phyloP scores from a whole-genome alignment of 495 filamentous ascomycete genomes.

The Penicillium flavigenum region DNA sequence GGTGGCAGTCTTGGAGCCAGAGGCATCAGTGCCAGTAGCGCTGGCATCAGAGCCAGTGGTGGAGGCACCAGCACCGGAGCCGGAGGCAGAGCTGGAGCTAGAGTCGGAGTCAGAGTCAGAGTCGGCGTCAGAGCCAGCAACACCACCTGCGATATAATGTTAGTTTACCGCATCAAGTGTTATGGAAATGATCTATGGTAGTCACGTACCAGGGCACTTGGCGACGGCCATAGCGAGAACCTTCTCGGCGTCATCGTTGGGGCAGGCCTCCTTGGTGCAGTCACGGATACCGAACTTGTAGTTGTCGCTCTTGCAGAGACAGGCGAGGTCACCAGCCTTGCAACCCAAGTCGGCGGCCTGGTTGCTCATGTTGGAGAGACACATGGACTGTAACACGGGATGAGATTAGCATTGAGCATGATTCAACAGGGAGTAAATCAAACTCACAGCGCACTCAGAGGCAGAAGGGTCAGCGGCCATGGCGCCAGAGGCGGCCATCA shows the following conservation, averaged over 20 bases:
- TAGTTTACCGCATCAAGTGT: not conserved
- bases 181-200: not conserved
- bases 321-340: constrained; percentile 51
- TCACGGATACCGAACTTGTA: constrained; percentile 77
- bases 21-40: constrained; percentile 17
- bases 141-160: constrained; percentile 12
- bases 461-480: constrained; percentile 29
- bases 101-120: constrained; percentile 4
- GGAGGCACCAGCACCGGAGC: constrained; percentile 17
- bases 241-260: constrained; percentile 40
- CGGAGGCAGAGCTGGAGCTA: constrained; percentile 12
- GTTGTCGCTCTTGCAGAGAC: constrained; percentile 68
- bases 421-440: not conserved
- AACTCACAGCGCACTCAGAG: constrained; percentile 42
- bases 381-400: constrained; percentile 55
- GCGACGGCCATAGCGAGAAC: constrained; percentile 39
- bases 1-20: constrained; percentile 13
- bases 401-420: constrained; percentile 12
- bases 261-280: constrained; percentile 70
- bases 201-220: constrained; percentile 33
- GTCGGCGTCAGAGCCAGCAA: constrained; percentile 12
- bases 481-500: constrained; percentile 37
- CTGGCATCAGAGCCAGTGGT: constrained; percentile 22
- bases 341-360: constrained; percentile 63
- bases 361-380: constrained; percentile 69